A percentile compares a stretch with the other conserved stretches of the same genome.
Conservation (phyloP, 2,329 filamentous ascomycete species). For the Mycosphaerella sp. region DNA sequence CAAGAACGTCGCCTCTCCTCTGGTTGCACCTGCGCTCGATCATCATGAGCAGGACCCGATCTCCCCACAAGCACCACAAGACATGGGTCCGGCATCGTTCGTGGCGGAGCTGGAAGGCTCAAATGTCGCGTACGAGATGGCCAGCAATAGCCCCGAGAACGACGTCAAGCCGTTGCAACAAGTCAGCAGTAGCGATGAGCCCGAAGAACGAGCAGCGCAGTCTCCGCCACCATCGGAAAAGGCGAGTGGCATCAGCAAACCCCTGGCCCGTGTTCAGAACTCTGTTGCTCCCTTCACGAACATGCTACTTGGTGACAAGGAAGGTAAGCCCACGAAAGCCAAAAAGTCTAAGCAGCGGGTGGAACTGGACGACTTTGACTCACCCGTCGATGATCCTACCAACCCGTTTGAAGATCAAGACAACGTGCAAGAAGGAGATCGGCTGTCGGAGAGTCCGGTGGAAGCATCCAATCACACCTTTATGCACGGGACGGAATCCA, state of each 20-base stretch:
- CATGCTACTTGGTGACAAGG: conserved; percentile 36
- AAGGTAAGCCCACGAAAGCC: conserved; percentile 49
- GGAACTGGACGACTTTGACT: conserved; percentile 65
- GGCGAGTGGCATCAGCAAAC: conserved; percentile 19
- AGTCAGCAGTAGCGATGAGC: conserved; percentile 4
- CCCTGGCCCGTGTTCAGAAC: conserved; percentile 14
- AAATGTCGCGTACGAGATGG: conserved; percentile 35
- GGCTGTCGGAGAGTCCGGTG: conserved; percentile 61
- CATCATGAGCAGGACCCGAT: conserved; percentile 5
- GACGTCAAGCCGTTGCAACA: not conserved
- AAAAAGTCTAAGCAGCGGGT: conserved; percentile 56
- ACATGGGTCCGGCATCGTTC: conserved; percentile 19
- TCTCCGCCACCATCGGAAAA: conserved; percentile 12
- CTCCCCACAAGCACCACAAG: conserved; percentile 13
- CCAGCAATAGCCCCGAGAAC: conserved; percentile 26
- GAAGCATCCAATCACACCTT: conserved; percentile 51
- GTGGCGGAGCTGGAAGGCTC: conserved; percentile 36
- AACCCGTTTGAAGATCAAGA: conserved; percentile 39
- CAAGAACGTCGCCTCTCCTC: conserved; percentile 12
- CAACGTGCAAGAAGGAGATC: conserved; percentile 34
- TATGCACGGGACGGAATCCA: conserved; percentile 35
- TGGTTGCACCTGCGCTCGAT: conserved; percentile 1
- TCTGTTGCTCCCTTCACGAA: conserved; percentile 36
- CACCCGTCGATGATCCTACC: conserved; percentile 36
- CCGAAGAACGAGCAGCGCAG: conserved; percentile 8